Percentiles rank a stretch among this genome's conserved stretches.
These are phyloP conservation scores for Leptographium galeiforme DNA, from an alignment of 2,329 filamentous ascomycete species.

Conservation along the genomic window DNA sequence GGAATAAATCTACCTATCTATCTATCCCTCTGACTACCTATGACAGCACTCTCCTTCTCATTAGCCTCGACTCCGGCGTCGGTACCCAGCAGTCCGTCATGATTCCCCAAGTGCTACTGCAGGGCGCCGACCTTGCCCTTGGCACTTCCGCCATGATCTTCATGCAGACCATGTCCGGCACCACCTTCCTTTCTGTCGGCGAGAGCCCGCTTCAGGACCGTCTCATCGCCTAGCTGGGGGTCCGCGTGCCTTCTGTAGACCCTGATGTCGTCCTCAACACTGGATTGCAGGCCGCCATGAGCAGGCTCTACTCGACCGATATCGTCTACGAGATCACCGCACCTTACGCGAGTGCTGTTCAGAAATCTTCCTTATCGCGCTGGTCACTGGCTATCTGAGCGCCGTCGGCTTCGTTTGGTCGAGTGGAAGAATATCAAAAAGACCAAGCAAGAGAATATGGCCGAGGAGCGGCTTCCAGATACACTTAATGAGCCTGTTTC, in stretches of 20 bases:
- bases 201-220: slow-evolving; percentile 14
- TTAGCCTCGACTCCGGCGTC: too few species aligned
- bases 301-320: slow-evolving; percentile 4
- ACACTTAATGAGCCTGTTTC: neutral
- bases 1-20: too few species aligned
- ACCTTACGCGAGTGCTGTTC: too few species aligned
- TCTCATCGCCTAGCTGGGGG: slow-evolving; percentile 9
- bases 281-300: slow-evolving; percentile 6
- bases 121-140: too few species aligned
- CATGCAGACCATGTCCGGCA: slow-evolving; percentile 14
- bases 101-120: too few species aligned
- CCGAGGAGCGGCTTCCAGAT: neutral
- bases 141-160: too few species aligned
- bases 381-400: too few species aligned
- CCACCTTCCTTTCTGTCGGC: slow-evolving; percentile 15
- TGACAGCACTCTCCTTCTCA: too few species aligned
- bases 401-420: slow-evolving; percentile 16
- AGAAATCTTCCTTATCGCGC: too few species aligned
- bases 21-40: too few species aligned
- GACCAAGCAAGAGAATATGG: slow-evolving; percentile 24
- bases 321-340: slow-evolving; percentile 1
- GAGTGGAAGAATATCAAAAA: slow-evolving; percentile 31
- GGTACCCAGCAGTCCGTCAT: too few species aligned
- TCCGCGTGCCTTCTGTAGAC: slow-evolving; percentile 12
- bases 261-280: slow-evolving; percentile 10